phyloP scores from a whole-genome alignment of 208 protist genomes.

The Acanthamoeba polyphaga region DNA sequence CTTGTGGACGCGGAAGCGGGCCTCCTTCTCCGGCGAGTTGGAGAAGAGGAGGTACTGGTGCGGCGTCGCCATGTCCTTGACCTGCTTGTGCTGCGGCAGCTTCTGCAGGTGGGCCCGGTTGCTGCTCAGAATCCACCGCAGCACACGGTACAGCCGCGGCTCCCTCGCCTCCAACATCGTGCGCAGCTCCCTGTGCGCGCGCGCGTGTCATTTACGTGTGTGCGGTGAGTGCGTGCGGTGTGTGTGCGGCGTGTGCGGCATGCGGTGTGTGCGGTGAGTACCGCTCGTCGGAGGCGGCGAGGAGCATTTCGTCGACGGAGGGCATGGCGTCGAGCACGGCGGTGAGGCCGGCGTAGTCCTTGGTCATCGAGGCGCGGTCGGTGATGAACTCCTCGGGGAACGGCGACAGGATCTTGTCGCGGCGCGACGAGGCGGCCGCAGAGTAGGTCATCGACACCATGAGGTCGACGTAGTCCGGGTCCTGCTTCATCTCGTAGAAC shows the following conservation, averaged over 20 bases:
- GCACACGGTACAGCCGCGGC: slow-evolving; percentile 76
- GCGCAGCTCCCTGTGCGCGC: not conserved
- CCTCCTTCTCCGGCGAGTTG: slow-evolving; percentile 82
- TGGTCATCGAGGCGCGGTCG: not conserved
- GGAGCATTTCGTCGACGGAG: slow-evolving; percentile 26
- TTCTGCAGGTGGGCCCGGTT: slow-evolving; percentile 80
- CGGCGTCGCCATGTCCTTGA: slow-evolving; percentile 79
- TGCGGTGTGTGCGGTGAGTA: too few species aligned
- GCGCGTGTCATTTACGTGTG: too few species aligned
- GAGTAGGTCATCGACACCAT: slow-evolving; percentile 75
- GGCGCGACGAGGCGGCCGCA: slow-evolving; percentile 59
- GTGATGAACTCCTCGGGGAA: slow-evolving; percentile 74
- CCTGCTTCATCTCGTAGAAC: slow-evolving; percentile 49
- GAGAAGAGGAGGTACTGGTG: slow-evolving; percentile 85
- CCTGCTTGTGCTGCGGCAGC: slow-evolving; percentile 54
- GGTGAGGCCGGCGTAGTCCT: not conserved
- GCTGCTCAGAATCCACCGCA: slow-evolving; percentile 77
- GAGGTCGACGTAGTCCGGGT: slow-evolving; percentile 81
- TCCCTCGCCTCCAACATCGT: slow-evolving; percentile 63
- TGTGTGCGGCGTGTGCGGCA: too few species aligned
- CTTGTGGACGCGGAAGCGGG: slow-evolving; percentile 80
- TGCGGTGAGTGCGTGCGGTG: too few species aligned
- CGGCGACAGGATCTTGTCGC: slow-evolving; percentile 76
- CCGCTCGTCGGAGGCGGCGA: not conserved
- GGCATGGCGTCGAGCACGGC: slow-evolving; percentile 7